Evolutionary conservation across 2,329 filamentous ascomycete species (phyloP), one percentile per base, ranked within the genome.

Genomic region (Arthroderma sp.): DNA sequence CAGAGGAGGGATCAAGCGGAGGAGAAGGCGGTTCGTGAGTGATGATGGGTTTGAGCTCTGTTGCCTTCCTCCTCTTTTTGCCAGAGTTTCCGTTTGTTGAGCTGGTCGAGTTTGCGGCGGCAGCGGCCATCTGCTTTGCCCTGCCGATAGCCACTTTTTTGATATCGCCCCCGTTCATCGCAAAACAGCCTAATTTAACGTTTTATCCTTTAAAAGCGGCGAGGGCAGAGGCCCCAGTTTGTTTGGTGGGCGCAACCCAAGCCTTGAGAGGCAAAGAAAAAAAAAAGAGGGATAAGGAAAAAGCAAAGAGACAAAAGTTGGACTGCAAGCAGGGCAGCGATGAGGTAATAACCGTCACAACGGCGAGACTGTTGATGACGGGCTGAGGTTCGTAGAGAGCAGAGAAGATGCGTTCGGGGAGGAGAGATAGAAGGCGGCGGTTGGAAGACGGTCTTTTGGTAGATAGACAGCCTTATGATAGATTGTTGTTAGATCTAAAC

Each of bases 61-160:
- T 73, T 51, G 73, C 74, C 67, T 80, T 81, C 66, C 76, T 72
- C 55, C 76, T 71, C 69, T 80, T 80, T 69, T 80, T 80, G 56
- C 72, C 71, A 56, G 68, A 70, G 61, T 70, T 75, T 63, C 70
- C 73, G 66, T 74, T 70, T 54, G 68, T 63, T 50, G 64, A 59
- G 49, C 61, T 61, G 36, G 36, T 42, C 28, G 38, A 8, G 28
- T 33, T 42, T 28, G 65, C 60, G 51, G 65, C 63, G 45, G 65
- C 63, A 47, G 57, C 69, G 49, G 75, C 75, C 60, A 78, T 76
- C 61, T 78, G 74, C 63, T 80, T 80, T 47, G 75, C 77, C 65
- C 79, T 79, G 62, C 75, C 75, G 63, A 80, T 73, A 57, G 76
- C 75, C 46, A 74, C 73, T 63, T 79, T 78, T 57, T 77, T 78